Base-by-base conservation (phyloP, 2,329 filamentous ascomycete species). In the Penicillium sp. region DNA sequence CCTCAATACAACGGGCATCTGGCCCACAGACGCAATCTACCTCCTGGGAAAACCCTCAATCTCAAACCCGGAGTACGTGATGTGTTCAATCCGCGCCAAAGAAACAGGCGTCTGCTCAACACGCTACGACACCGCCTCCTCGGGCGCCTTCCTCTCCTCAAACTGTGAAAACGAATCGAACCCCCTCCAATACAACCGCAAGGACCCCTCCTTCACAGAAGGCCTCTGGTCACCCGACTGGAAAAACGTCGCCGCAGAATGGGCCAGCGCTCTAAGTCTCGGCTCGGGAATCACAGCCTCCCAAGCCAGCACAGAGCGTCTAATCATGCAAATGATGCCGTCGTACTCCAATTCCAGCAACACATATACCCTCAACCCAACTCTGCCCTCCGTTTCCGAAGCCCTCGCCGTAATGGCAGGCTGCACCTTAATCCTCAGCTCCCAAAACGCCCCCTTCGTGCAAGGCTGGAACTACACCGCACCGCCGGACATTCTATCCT, bases 301-400 rank as follows among this genome's bases (percentile, higher is more conserved):
- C 38, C 81, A 84, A 50, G 81, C 85, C 0, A 81, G 80, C 35
- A 85, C 83, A 56, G 76, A 80, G 14, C 79, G 82, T 0, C 75
- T 86, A 13, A 68, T 85, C 8, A 81, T 81, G 24, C 79, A 86
- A 55, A 69, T 82, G 11, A 76, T 82, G 5, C 76, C 81, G 0
- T 50, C 50, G 0, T 71, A 68, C 0, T 48, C 72, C 9, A 64
- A 66, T 7, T 61, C 64, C 6, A 28, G 27, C 54, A 63, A 9
- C 27, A 50, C 58, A 9, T 69, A 64, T 4, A 39, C 51, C 0
- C 75, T 89, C 0, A 73, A 79, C 30, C 68, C 75, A 0, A 63
- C 69, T 0, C 68, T 86, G 0, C 89, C 89, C 0, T 89, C 85
- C 2, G 77, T 89, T n/a, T 85, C 83, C 0, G 89, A 94, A 69